phyloP scores from a whole-genome alignment of 176 grass and related monocot species.

The Triticum timopheevii region DNA sequence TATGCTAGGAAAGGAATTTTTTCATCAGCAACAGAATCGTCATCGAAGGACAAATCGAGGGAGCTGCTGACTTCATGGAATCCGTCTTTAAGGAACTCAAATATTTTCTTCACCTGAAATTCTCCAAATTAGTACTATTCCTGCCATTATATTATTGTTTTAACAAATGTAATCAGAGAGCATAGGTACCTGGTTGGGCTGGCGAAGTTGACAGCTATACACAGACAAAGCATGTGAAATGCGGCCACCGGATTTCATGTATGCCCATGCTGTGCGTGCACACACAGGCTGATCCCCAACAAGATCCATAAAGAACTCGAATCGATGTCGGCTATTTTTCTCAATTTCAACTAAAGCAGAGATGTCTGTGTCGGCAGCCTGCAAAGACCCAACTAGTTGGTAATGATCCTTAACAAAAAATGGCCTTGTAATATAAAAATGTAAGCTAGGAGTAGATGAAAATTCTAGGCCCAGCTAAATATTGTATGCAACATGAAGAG shows the following conservation, averaged over 20 bases:
- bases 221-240: slow-evolving; percentile 98
- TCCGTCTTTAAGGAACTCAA: slow-evolving; percentile 91
- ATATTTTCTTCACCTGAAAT: slow-evolving; percentile 99
- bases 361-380: slow-evolving; percentile 98
- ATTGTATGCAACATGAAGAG: not conserved
- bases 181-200: slow-evolving; percentile 84
- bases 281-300: slow-evolving; percentile 94
- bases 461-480: slow-evolving; percentile 8
- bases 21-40: slow-evolving; percentile 97
- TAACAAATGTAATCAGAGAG: slow-evolving; percentile 23
- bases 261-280: slow-evolving; percentile 95
- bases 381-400: slow-evolving; percentile 39
- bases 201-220: slow-evolving; percentile 95
- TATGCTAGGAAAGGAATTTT: slow-evolving; percentile 98
- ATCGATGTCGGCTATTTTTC: slow-evolving; percentile 93
- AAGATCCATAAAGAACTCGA: slow-evolving; percentile 99
- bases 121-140: slow-evolving; percentile 1
- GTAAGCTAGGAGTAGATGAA: not conserved
- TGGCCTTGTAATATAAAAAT: not conserved
- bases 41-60: slow-evolving; percentile 90
- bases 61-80: slow-evolving; percentile 93
- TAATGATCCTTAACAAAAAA: slow-evolving; percentile 11
- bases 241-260: slow-evolving; percentile 88
- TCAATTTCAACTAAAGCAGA: slow-evolving; percentile 98
- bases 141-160: not conserved